Conservation (phyloP, 495 filamentous ascomycete genomes). For the Xylaria intraflava region DNA sequence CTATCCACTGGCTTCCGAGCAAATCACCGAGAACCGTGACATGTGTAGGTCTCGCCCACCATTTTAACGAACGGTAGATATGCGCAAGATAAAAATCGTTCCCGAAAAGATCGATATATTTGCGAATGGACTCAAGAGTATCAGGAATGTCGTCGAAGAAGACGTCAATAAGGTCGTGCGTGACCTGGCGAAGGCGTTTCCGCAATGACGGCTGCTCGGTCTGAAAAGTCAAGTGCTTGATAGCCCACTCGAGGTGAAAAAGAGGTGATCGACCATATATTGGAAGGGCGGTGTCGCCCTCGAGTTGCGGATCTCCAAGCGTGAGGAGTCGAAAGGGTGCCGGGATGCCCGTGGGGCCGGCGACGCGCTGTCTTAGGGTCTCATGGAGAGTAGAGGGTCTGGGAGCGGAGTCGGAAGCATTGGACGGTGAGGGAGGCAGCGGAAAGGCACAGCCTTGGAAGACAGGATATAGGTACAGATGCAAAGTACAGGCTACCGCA, state of each 20-base stretch:
- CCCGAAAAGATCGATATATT: conserved; percentile 78
- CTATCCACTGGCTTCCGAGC: conserved; percentile 94
- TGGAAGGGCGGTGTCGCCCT: conserved; percentile 80
- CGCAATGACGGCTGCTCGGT: conserved; percentile 37
- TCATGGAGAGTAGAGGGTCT: conserved; percentile 18
- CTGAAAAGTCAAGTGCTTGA: conserved; percentile 42
- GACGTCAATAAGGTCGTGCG: conserved; percentile 49
- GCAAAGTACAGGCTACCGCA: conserved; percentile 59
- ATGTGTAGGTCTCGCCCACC: conserved; percentile 79
- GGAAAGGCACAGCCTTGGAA: conserved; percentile 81
- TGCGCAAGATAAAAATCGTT: conserved; percentile 95
- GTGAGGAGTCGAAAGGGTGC: conserved; percentile 83
- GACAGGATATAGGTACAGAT: conserved; percentile 84
- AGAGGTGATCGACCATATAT: conserved; percentile 53
- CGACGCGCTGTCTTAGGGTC: conserved; percentile 22
- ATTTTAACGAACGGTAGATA: conserved; percentile 77
- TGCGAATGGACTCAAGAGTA: conserved; percentile 55
- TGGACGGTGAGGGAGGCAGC: conserved; percentile 30
- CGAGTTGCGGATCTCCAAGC: conserved; percentile 89
- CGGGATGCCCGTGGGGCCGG: conserved; percentile 26
- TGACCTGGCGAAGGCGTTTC: conserved; percentile 38
- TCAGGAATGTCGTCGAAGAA: conserved; percentile 58
- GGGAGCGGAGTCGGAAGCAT: conserved; percentile 10
- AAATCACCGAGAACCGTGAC: conserved; percentile 85
- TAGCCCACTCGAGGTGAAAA: conserved; percentile 50